These are phyloP conservation scores for Epipyxis sp. DNA, from an alignment of 108 stramenopile genomes.

Conservation along the genomic window DNA sequence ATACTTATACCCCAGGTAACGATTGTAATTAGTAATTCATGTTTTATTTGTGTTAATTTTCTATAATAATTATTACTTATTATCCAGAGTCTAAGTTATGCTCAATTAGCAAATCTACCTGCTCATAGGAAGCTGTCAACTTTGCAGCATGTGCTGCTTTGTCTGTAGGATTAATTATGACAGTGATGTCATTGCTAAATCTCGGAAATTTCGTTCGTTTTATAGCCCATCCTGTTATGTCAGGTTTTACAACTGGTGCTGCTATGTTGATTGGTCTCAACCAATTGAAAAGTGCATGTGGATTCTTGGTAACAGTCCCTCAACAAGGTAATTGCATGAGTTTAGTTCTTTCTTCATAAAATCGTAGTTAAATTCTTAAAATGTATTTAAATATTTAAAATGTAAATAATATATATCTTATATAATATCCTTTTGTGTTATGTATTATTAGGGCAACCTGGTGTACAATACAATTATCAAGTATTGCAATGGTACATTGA, in stretches of 20 bases:
- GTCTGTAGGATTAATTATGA: constrained; percentile 5
- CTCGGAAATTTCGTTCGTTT: constrained; percentile 31
- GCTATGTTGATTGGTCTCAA: constrained; percentile 31
- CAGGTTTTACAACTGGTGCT: constrained; percentile 38
- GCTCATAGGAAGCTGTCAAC: constrained; percentile 34
- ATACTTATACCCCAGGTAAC: constrained; percentile 73
- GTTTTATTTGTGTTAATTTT: neutral
- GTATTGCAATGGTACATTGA: constrained; percentile 23
- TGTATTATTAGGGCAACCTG: neutral
- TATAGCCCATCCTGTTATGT: constrained; percentile 33
- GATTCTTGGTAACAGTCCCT: constrained; percentile 13
- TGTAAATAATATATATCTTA: too few species aligned
- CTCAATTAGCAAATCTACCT: constrained; percentile 73
- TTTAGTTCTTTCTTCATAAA: too few species aligned
- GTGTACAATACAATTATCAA: constrained; percentile 21
- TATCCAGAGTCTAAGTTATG: constrained; percentile 86
- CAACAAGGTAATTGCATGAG: too few species aligned
- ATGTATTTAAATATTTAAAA: too few species aligned
- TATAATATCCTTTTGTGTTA: too few species aligned
- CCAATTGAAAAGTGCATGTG: constrained; percentile 32
- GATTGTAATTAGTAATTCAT: too few species aligned
- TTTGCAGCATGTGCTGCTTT: constrained; percentile 9
- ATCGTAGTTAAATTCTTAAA: too few species aligned
- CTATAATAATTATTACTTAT: too few species aligned
- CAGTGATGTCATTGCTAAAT: constrained; percentile 19